A percentile compares a stretch with the other conserved stretches of the same genome.
These are phyloP conservation scores for Lactarius sanguifluus DNA, from an alignment of 768 basidiomycete species.

Conservation along the genomic window DNA sequence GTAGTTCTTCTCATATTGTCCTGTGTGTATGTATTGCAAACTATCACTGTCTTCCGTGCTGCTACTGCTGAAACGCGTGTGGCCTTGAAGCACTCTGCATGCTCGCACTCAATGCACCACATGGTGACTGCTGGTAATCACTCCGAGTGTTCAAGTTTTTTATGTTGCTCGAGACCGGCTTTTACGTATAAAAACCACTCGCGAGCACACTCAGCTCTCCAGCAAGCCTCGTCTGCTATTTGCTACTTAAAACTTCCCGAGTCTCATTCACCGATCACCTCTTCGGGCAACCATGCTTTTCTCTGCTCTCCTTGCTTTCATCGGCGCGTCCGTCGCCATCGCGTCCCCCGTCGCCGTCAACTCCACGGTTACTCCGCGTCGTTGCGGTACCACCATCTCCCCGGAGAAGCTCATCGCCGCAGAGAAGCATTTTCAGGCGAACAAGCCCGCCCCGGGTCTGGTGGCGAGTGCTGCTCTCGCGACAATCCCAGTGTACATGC, in stretches of 20 bases:
- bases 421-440: slow-evolving; percentile 45
- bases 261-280: neutral
- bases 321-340: slow-evolving; percentile 34
- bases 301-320: slow-evolving; percentile 34
- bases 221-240: slow-evolving; percentile 2
- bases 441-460: slow-evolving; percentile 34
- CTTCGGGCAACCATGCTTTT: slow-evolving; percentile 13
- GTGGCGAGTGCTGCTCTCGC: slow-evolving; percentile 25
- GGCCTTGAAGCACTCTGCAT: neutral
- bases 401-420: slow-evolving; percentile 38
- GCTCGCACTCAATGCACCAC: neutral
- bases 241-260: too few species aligned
- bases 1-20: neutral
- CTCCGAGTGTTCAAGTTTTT: neutral
- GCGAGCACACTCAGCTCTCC: neutral
- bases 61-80: neutral
- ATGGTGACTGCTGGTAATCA: neutral
- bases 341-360: slow-evolving; percentile 34
- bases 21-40: neutral
- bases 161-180: neutral
- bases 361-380: slow-evolving; percentile 12
- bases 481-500: slow-evolving; percentile 43
- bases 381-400: slow-evolving; percentile 33
- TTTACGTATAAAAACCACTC: neutral
- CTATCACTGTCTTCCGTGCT: neutral